phyloP scores from a whole-genome alignment of 257 asterid species.

The Eustoma russellianum region DNA sequence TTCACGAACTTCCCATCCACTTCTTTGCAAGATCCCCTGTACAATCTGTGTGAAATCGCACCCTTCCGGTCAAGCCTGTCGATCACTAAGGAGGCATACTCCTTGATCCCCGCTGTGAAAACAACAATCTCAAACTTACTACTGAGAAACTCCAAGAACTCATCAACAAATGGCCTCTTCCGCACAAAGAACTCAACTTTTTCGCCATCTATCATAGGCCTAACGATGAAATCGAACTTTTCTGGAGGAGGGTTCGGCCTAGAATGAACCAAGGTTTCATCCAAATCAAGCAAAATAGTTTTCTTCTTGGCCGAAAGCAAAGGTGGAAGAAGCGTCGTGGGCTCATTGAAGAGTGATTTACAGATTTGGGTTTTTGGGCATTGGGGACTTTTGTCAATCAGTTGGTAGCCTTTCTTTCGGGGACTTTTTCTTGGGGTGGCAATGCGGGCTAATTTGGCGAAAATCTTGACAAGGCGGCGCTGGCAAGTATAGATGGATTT shows the following conservation, averaged over 20 bases:
- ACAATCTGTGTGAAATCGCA: conserved; percentile 53
- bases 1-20: conserved; percentile 73
- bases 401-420: conserved; percentile 47
- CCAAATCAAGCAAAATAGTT: conserved; percentile 77
- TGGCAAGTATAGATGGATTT: conserved; percentile 67
- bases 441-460: conserved; percentile 48
- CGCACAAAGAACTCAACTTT: conserved; percentile 56
- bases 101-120: conserved; percentile 81
- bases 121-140: conserved; percentile 61
- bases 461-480: conserved; percentile 75
- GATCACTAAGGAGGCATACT: conserved; percentile 75
- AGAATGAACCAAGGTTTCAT: conserved; percentile 85
- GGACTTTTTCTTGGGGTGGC: conserved; percentile 66
- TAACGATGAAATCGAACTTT: conserved; percentile 62
- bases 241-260: conserved; percentile 50
- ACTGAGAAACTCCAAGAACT: conserved; percentile 45
- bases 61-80: conserved; percentile 57
- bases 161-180: conserved; percentile 84
- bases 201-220: conserved; percentile 70
- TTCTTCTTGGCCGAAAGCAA: conserved; percentile 21
- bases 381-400: conserved; percentile 32
- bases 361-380: conserved; percentile 5
- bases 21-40: conserved; percentile 67
- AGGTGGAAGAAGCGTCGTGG: conserved; percentile 39
- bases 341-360: background rate